Evolutionary conservation across 2,329 filamentous ascomycete genomes (phyloP), one percentile per base, ranked within the genome.

Genomic region (Fusarium verrucosum): DNA sequence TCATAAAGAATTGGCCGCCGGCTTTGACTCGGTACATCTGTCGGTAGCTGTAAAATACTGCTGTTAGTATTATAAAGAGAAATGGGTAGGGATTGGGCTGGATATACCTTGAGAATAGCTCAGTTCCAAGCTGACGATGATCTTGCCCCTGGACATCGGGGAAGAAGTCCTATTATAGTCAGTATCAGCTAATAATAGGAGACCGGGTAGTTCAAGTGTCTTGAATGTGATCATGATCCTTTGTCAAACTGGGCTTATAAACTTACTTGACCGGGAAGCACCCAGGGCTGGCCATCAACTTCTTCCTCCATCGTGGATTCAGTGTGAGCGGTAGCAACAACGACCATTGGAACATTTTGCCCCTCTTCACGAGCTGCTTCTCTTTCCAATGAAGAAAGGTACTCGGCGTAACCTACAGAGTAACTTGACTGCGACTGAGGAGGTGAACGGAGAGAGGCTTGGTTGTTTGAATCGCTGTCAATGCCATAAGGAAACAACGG

Each of bases 191-290:
- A 0, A 10, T 32, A 6, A 10, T 3, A 4, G 10, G 13, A 20
- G 4, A 5, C 17, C 23, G 20, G n/a, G n/a, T 5, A 11, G 16
- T 17, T 6, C 3, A 13, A 4, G 10, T 7, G 7, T 13, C 7
- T 9, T 5, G 7, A 30, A 14, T 7, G 5, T 7, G 13, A 7
- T 13, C 8, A 10, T 6, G 3, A 28, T 32, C 10, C 5, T 3
- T 16, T 16, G 13, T 16, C 19, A 43, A 9, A 9, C 3, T 10
- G 23, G 43, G 25, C 13, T 28, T 25, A 10, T 9, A 13, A 3
- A 58, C 62, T 60, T 41, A 66, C 62, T 19, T n/a, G 32, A 6
- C 53, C 45, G 4, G 49, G 52, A 8, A 66, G 14, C 7, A 23
- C 22, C 43, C 45, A 66, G 20, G 20, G 40, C 4, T 19, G 53